These are phyloP conservation scores for Tanacetum coccineum DNA, from an alignment of 129 eudicot genomes.

Conservation along the genomic window DNA sequence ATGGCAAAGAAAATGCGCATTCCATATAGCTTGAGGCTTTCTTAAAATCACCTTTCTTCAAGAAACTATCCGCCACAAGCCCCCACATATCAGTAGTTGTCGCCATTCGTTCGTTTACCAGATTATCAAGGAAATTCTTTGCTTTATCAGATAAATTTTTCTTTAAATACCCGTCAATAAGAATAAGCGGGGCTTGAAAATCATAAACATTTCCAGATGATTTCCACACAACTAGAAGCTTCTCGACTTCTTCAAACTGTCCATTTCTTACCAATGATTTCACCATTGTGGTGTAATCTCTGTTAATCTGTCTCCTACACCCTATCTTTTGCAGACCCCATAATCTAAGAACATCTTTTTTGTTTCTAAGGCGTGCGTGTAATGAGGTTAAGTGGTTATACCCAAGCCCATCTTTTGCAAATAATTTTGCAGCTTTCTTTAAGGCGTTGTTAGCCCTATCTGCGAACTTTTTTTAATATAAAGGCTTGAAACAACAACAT, in stretches of 20 bases:
- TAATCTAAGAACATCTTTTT: constrained; percentile 53
- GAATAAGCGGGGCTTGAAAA: constrained; percentile 46
- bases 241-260: constrained; percentile 65
- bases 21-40: constrained; percentile 41
- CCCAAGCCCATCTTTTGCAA: constrained; percentile 50
- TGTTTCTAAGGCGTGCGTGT: constrained; percentile 53
- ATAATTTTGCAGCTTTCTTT: constrained; percentile 60
- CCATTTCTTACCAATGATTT: constrained; percentile 52
- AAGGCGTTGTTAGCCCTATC: constrained; percentile 49
- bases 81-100: constrained; percentile 49
- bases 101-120: constrained; percentile 30
- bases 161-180: constrained; percentile 40
- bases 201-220: constrained; percentile 64
- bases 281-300: constrained; percentile 51
- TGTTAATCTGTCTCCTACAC: constrained; percentile 57
- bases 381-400: constrained; percentile 74
- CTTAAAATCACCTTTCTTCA: constrained; percentile 44
- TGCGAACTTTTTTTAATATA: constrained; percentile 36
- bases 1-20: constrained; percentile 33
- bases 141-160: constrained; percentile 53
- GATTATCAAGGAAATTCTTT: constrained; percentile 40
- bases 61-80: constrained; percentile 35
- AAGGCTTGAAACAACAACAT: constrained; percentile 62
- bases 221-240: constrained; percentile 62
- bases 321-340: constrained; percentile 58